Evolutionary conservation across 768 basidiomycete genomes (phyloP).

Genomic region (Boletus vermiculosoides): DNA sequence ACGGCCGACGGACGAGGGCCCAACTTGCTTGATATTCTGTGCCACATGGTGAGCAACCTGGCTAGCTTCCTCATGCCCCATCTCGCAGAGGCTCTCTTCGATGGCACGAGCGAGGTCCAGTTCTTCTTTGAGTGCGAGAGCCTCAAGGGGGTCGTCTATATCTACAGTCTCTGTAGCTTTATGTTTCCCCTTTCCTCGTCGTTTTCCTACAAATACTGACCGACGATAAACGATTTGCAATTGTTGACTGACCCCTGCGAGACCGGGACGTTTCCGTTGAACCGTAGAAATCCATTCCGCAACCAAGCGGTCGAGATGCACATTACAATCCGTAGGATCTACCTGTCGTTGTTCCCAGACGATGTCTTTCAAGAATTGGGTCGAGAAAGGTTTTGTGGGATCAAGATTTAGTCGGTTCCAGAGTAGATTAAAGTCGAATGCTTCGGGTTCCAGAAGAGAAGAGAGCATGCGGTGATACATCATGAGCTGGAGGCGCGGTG

Average conservation of each 20-base stretch:
- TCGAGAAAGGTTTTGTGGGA: constrained; percentile 46
- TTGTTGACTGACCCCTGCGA: constrained; percentile 34
- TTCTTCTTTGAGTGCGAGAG: constrained; percentile 36
- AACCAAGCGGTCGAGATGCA: constrained; percentile 34
- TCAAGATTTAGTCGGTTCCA: constrained; percentile 51
- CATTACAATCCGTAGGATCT: constrained; percentile 16
- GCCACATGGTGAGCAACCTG: constrained; percentile 7
- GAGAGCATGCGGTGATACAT: constrained; percentile 68
- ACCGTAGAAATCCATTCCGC: constrained; percentile 33
- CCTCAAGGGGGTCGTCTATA: constrained; percentile 13
- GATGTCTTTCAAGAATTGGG: constrained; percentile 41
- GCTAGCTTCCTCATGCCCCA: constrained; percentile 3
- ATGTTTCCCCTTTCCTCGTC: neutral
- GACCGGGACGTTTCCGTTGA: constrained; percentile 17
- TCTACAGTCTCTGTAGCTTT: constrained; percentile 2
- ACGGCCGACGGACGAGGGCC: constrained; percentile 1
- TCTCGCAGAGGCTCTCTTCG: constrained; percentile 42
- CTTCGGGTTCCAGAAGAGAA: constrained; percentile 42
- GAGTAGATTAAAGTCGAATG: constrained; percentile 51
- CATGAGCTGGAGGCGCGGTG: constrained; percentile 73
- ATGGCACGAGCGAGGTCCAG: constrained; percentile 46
- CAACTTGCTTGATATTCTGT: constrained; percentile 6
- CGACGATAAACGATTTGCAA: constrained; percentile 44
- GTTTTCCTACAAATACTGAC: constrained; percentile 5
- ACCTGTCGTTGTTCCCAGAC: constrained; percentile 16